Percentiles rank a stretch among this genome's conserved stretches.
These are phyloP conservation scores for Meyerozyma athensensis DNA, from an alignment of 1,139 yeast species.

Conservation along the genomic window DNA sequence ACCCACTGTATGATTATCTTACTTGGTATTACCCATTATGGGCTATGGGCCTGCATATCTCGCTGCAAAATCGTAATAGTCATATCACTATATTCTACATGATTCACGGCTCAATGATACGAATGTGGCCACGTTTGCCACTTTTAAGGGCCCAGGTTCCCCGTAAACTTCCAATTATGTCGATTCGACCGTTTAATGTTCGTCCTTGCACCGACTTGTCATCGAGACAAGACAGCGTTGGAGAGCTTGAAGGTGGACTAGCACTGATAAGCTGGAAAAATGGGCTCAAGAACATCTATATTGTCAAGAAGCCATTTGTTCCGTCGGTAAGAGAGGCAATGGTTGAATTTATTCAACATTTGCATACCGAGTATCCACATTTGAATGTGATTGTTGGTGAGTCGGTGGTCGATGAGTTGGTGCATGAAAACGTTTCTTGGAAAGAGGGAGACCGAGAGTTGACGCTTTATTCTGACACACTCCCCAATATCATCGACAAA, in stretches of 20 bases:
- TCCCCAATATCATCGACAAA: constrained; percentile 48
- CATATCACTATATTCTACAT: no score
- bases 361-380: constrained; percentile 58
- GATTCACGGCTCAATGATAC: no score
- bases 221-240: constrained; percentile 36
- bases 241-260: constrained; percentile 43
- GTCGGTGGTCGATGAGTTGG: constrained; percentile 71
- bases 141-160: background rate
- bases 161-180: constrained; percentile 3
- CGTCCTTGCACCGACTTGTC: constrained; percentile 8
- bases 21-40: no score
- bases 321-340: constrained; percentile 60
- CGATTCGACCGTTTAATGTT: constrained; percentile 3
- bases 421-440: constrained; percentile 27
- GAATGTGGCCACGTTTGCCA: constrained; percentile 1
- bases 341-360: constrained; percentile 53
- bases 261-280: constrained; percentile 42
- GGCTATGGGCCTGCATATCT: no score
- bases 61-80: no score
- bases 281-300: constrained; percentile 64
- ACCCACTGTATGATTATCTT: no score
- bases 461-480: constrained; percentile 53
- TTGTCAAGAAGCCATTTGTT: constrained; percentile 85
- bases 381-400: constrained; percentile 73
- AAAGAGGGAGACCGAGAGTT: background rate